phyloP scores from a whole-genome alignment of 2,329 filamentous ascomycete species.

The Stagonosporopsis chrysanthemi region DNA sequence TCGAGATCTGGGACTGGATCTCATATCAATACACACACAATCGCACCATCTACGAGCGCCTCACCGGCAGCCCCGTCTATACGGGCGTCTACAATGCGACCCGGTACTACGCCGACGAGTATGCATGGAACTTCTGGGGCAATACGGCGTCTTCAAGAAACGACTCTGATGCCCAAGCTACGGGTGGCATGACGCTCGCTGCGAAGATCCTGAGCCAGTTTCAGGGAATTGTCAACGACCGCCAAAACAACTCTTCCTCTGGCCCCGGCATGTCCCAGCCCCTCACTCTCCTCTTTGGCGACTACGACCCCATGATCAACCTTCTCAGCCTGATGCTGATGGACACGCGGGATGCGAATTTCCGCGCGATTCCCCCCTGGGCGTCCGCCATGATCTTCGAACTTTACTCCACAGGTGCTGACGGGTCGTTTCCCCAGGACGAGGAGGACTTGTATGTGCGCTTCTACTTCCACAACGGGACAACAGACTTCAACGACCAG shows the following conservation, averaged over 20 bases:
- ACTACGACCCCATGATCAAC: constrained; percentile 43
- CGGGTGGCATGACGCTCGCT: constrained; percentile 43
- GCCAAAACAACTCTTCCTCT: constrained; percentile 17
- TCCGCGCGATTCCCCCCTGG: constrained; percentile 38
- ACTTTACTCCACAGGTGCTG: constrained; percentile 55
- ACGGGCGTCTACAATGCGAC: constrained; percentile 33
- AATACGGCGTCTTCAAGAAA: constrained; percentile 48
- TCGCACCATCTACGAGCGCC: constrained; percentile 45
- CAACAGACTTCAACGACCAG: constrained; percentile 51
- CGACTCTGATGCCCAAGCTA: constrained; percentile 34
- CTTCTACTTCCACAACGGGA: constrained; percentile 66
- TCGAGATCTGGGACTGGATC: constrained; percentile 64
- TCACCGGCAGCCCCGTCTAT: constrained; percentile 41
- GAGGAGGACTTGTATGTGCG: constrained; percentile 60
- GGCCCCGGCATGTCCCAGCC: constrained; percentile 46
- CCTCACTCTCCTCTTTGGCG: constrained; percentile 53
- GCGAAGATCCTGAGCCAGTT: constrained; percentile 37
- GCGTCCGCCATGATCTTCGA: constrained; percentile 48
- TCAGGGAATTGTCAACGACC: constrained; percentile 25
- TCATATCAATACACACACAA: constrained; percentile 64
- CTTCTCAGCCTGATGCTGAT: constrained; percentile 40
- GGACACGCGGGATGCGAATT: constrained; percentile 25
- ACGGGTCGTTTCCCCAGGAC: constrained; percentile 48
- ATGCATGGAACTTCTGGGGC: constrained; percentile 53
- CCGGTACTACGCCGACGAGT: constrained; percentile 58